phyloP scores from a whole-genome alignment of 441 rosid genomes.

The Eutrema salsugineum region DNA sequence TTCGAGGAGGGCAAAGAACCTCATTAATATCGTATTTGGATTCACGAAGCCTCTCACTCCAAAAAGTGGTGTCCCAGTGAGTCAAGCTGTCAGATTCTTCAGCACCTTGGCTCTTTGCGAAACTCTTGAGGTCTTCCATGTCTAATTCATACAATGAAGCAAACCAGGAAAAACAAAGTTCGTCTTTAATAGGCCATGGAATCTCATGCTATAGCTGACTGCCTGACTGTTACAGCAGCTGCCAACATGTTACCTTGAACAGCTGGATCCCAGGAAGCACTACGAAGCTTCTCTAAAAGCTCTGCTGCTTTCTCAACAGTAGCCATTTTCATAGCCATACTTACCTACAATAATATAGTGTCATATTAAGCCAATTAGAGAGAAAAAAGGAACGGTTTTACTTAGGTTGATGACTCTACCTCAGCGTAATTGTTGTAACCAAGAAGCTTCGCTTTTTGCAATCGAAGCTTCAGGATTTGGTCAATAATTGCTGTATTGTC shows the following conservation, averaged over 20 bases:
- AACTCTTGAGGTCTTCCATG: constrained; percentile 73
- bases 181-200: background rate
- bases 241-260: constrained; percentile 58
- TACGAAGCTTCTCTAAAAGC: constrained; percentile 79
- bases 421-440: constrained; percentile 83
- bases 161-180: background rate
- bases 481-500: constrained; percentile 73
- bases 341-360: constrained; percentile 47
- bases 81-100: constrained; percentile 61
- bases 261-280: constrained; percentile 86
- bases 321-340: constrained; percentile 98
- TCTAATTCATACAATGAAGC: constrained; percentile 40
- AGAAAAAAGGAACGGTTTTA: background rate
- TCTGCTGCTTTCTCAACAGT: constrained; percentile 79
- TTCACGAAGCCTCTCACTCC: constrained; percentile 98
- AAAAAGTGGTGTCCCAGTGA: constrained; percentile 85
- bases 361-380: constrained; percentile 20
- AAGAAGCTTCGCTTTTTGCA: constrained; percentile 81
- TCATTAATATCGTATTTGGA: constrained; percentile 85
- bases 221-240: background rate
- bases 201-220: background rate
- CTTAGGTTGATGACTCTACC: constrained; percentile 39
- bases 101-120: constrained; percentile 71
- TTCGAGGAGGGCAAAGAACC: constrained; percentile 39
- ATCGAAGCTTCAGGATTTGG: constrained; percentile 68